A percentile compares a stretch with the other conserved stretches of the same genome.
Conservation (phyloP, 2,329 filamentous ascomycete species). For the Phyllosticta citribraziliensis region DNA sequence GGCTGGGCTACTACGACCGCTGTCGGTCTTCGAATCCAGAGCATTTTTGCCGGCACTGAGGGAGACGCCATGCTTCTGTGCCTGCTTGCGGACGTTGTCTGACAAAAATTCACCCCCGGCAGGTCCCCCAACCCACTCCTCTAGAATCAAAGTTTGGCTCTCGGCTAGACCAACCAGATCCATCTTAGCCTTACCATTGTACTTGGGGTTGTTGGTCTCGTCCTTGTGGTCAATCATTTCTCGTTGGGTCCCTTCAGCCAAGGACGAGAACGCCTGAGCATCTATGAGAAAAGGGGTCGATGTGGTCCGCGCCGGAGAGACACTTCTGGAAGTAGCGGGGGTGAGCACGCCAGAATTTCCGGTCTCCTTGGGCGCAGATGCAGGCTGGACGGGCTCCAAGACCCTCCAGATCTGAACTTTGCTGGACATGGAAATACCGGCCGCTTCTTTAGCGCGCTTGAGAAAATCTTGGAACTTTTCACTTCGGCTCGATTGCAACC, state of each 20-base stretch:
- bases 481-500: slow-evolving; percentile 61
- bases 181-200: slow-evolving; percentile 64
- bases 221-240: slow-evolving; percentile 58
- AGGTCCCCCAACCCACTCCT: slow-evolving; percentile 57
- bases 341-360: slow-evolving; percentile 30
- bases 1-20: slow-evolving; percentile 62
- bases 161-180: slow-evolving; percentile 57
- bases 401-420: slow-evolving; percentile 73
- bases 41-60: slow-evolving; percentile 25
- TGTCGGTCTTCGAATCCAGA: slow-evolving; percentile 20
- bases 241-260: slow-evolving; percentile 54
- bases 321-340: slow-evolving; percentile 34
- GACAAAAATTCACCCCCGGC: slow-evolving; percentile 48
- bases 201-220: slow-evolving; percentile 61
- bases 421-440: slow-evolving; percentile 56
- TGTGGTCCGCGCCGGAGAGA: slow-evolving; percentile 35
- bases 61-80: slow-evolving; percentile 41
- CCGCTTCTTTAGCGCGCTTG: slow-evolving; percentile 57
- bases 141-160: slow-evolving; percentile 70
- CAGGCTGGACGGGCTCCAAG: slow-evolving; percentile 35
- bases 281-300: slow-evolving; percentile 49
- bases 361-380: slow-evolving; percentile 17
- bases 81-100: slow-evolving; percentile 34
- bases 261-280: slow-evolving; percentile 50
- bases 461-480: slow-evolving; percentile 67